Base-by-base conservation (phyloP, 176 grass and related monocot species). In the Thinopyrum elongatum region DNA sequence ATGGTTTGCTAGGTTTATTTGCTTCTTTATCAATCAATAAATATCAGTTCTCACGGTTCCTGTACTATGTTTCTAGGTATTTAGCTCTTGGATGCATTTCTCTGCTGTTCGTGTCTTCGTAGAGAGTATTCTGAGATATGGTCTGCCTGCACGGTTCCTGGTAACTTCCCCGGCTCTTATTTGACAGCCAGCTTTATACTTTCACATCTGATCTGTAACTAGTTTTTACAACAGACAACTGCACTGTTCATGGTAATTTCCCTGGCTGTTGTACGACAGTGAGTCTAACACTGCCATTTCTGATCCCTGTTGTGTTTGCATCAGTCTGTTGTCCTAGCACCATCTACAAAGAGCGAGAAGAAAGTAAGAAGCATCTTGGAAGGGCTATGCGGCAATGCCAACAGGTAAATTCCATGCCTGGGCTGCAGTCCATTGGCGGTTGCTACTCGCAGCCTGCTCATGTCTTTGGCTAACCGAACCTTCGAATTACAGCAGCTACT, bases 101-200 rank as follows among this genome's bases (percentile, higher is more conserved):
- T 99, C 82, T 59, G 97, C 92, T 19, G 88, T 99, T 39, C 94
- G 94, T 53, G 80, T 96, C 47, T 99, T 94, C 85, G 90, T 90
- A 57, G 97, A 99, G 87, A 99, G 97, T 74, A 99, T 99, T 94
- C 97, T 99, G 79, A 90, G 97, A 99, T 96, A 96, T 41, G 97
- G 97, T 47, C 92, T 99, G 36, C 94, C 97, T 12, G 94, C 97
- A 28, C 76, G 88, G 57, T 99, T 93, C 57, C 65, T 99, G 95
- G 95, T 95, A 95, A 70, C 47, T 26, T 27, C 19, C 26, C 80
- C 14, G 71, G 6, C 27, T 58, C 5, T 74, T 77, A 10, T 89
- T 41, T 81, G n/a, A 36, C 80, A 12, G 10, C 11, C 19, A 41
- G 13, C 80, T 62, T 39, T 35, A 14, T 75, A 59, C 33, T 55